A percentile compares a stretch with the other conserved stretches of the same genome.
Conservation (phyloP, 495 filamentous ascomycete species). For the Podospora pseudoanserina region DNA sequence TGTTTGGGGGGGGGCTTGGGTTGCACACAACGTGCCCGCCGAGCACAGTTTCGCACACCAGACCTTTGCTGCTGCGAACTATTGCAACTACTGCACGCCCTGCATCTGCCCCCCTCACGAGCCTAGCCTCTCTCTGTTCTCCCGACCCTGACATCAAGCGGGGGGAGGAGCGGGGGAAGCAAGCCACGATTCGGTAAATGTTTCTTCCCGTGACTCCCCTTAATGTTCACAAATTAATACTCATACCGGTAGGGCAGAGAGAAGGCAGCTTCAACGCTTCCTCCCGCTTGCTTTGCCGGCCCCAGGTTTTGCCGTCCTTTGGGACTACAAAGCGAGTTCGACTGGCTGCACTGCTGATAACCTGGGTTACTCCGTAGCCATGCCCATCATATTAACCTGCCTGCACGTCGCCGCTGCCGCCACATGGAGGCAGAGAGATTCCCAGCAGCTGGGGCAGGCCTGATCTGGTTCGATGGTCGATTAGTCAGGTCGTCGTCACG, state of each 20-base stretch:
- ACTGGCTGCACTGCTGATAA: not conserved
- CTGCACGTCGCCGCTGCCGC: not conserved
- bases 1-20: slow-evolving; percentile 3
- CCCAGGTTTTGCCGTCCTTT: not conserved
- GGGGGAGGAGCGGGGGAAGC: not conserved
- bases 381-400: not conserved
- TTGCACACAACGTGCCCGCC: not conserved
- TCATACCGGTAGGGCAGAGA: slow-evolving; percentile 10
- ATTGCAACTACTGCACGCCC: slow-evolving; percentile 2
- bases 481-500: not conserved
- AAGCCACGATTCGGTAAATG: slow-evolving; percentile 10
- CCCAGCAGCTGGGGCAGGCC: not conserved
- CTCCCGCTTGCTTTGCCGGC: not conserved
- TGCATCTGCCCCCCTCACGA: not conserved
- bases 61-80: not conserved
- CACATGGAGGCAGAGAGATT: not conserved
- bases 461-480: not conserved
- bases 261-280: not conserved
- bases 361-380: not conserved
- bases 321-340: not conserved
- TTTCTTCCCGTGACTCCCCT: slow-evolving; percentile 1
- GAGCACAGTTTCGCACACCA: not conserved
- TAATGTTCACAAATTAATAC: not conserved
- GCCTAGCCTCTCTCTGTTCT: not conserved
- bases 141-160: not conserved